These are phyloP conservation scores for Nigrograna mackinnonii DNA, from an alignment of 2,329 filamentous ascomycete species.

Conservation along the genomic window DNA sequence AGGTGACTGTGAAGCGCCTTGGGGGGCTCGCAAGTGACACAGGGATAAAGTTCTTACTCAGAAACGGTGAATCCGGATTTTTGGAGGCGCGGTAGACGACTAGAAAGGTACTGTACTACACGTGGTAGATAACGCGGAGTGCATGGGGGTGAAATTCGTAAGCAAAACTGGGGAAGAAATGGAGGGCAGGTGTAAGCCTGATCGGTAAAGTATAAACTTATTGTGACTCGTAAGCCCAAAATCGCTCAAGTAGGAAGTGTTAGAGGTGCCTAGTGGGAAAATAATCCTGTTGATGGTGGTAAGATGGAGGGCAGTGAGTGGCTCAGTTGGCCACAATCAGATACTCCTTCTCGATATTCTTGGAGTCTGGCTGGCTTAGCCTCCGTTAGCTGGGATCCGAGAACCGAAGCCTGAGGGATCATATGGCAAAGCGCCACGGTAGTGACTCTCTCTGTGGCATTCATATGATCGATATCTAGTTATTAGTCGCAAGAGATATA, in stretches of 20 bases:
- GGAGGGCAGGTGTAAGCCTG: slow-evolving; percentile 20
- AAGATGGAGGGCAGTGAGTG: no score
- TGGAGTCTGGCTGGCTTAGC: slow-evolving; percentile 6
- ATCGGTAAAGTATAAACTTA: slow-evolving; percentile 7
- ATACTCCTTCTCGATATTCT: slow-evolving; percentile 4
- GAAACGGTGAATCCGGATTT: slow-evolving; percentile 13
- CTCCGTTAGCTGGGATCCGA: slow-evolving; percentile 7
- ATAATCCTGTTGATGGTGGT: no score
- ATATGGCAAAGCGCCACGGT: slow-evolving; percentile 13
- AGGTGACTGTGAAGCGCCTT: slow-evolving; percentile 2
- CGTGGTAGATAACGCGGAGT: slow-evolving; percentile 4
- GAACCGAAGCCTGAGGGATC: slow-evolving; percentile 3
- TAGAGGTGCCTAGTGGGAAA: no score
- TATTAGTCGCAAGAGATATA: slow-evolving; percentile 7
- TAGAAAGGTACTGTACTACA: slow-evolving; percentile 7
- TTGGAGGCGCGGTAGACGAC: slow-evolving; percentile 23
- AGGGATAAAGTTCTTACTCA: slow-evolving; percentile 31
- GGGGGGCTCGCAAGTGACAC: slow-evolving; percentile 20
- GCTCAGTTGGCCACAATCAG: slow-evolving; percentile 7
- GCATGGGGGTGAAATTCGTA: no score
- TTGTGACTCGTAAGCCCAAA: slow-evolving; percentile 3
- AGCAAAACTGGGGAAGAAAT: slow-evolving; percentile 9
- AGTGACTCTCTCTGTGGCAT: slow-evolving; percentile 7
- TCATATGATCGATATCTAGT: slow-evolving; percentile 16
- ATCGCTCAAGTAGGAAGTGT: slow-evolving; percentile 5